Evolutionary conservation across 495 filamentous ascomycete genomes (phyloP), one percentile per base, ranked within the genome.

Genomic region (Talaromyces borbonicus): DNA sequence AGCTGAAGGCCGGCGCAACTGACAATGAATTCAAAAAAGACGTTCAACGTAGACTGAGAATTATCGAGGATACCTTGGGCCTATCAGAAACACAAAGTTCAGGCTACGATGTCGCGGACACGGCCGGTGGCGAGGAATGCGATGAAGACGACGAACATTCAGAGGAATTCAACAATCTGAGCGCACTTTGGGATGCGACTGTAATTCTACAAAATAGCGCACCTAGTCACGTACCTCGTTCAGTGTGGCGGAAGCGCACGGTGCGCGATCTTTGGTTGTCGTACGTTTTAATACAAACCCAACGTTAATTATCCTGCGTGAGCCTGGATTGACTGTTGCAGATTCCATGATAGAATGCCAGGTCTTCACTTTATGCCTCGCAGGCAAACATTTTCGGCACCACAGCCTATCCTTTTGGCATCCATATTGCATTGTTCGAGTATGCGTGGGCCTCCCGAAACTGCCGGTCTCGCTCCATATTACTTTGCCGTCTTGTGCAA

Each of bases 341-440:
- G 43, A 1, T 46, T 46, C 18, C 43, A 46, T 36, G 43, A 46
- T 1, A 29, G 43, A 26, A 46, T 46, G 43, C 43, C 43, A 2
- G 43, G 43, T 15, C 43, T 46, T 19, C 43, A 46, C 36, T 46
- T 46, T 26, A 46, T 46, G 43, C 43, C 27, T 14, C 43, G 43
- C n/a, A 46, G 24, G 26, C 43, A 46, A 16, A 46, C 30, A 16
- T 46, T 46, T 12, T 46, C 43, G n/a, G 43, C 43, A 8, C 43
- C 43, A 36, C 43, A 46, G 19, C 43, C 43, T 35, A 31, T 46
- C 4, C 43, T 46, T 14, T 31, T 46, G 30, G 43, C 43, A 22
- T 46, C 43, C 2, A 46, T 46, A 33, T 46, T 46, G 26, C 36
- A 46, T 46, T 46, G 43, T 22, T 46, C 43, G 30, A 46, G 43